Base-by-base conservation (phyloP, 2,329 filamentous ascomycete species). In the Raffaelea deltoideospora region DNA sequence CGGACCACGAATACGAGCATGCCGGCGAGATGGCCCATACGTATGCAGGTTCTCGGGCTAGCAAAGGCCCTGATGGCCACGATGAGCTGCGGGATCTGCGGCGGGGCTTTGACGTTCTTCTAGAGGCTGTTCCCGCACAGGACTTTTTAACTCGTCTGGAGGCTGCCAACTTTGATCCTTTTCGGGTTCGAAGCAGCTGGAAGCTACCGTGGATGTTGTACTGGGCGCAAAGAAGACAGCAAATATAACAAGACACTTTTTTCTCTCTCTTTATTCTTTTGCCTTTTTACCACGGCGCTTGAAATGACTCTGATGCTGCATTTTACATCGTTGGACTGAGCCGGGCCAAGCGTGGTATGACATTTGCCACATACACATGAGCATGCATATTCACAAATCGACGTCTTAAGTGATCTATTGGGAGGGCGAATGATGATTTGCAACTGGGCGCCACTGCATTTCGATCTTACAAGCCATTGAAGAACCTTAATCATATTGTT, bases 1-100 rank as follows among this genome's bases (percentile, higher is more conserved):
- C 83, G 0, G 84, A 79, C 0, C 88, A 95, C 53, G 84, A 83
- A 5, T 95, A 88, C 53, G 88, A 96, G 58, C 83, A 95, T 51
- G 69, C 80, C 42, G 72, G 76, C 22, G 85, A 94, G 51, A 76
- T 76, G 35, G 83, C 80, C 27, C 69, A 75, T 47, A 51, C 63
- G 3, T 71, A 75, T 45, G n/a, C n/a, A n/a, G n/a, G n/a, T n/a
- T 45, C 53, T 11, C 49, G 51, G 2, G 22, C 6, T 15, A 11
- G 3, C 10, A 18, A 6, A 37, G 44, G 47, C 40, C 48, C 54
- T 22, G 60, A 56, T 32, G 56, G 58, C 29, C 57, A 57, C 0
- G 44, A 52, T 31, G 57, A 67, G 42, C 48, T 72, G 23, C 49
- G 79, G 34, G 57, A 67, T 40, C 49, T 73, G 30, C 69, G 39